A percentile compares a stretch with the other conserved stretches of the same genome.
Evolutionary conservation across 768 basidiomycete species (phyloP).

Genomic region (Hebeloma cylindrosporum): DNA sequence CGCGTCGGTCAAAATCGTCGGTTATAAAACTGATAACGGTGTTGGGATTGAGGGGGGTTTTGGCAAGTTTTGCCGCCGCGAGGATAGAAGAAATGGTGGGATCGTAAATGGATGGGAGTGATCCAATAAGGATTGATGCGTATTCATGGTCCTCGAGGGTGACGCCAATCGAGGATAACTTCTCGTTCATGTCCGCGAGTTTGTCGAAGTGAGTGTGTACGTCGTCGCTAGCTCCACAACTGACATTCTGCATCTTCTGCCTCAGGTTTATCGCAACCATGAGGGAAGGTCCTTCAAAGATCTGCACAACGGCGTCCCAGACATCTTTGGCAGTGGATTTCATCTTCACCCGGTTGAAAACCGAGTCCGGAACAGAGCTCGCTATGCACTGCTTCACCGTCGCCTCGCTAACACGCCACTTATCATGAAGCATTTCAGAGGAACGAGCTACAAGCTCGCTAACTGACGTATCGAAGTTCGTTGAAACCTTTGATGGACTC

Average conservation of each 20-base stretch:
- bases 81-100: conserved; percentile 15
- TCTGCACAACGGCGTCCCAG: conserved; percentile 7
- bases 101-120: conserved; percentile 17
- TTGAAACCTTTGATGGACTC: too few species aligned
- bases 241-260: conserved; percentile 13
- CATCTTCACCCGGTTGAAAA: too few species aligned
- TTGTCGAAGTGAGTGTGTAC: conserved; percentile 19
- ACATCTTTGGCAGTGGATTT: conserved; percentile 10
- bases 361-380: conserved; percentile 8
- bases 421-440: too few species aligned
- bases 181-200: conserved; percentile 13
- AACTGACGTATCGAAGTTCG: too few species aligned
- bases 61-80: conserved; percentile 12
- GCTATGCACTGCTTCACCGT: conserved; percentile 14
- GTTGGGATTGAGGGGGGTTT: conserved; percentile 12
- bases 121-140: conserved; percentile 11
- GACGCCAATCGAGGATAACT: conserved; percentile 10
- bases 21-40: conserved; percentile 21
- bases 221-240: conserved; percentile 16
- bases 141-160: conserved; percentile 8
- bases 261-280: conserved; percentile 17
- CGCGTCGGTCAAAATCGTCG: conserved; percentile 27
- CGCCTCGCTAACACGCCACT: too few species aligned
- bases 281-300: conserved; percentile 10
- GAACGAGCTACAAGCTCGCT: too few species aligned